Evolutionary conservation across 176 grass and related monocot species (phyloP), one percentile per base, ranked within the genome.

Genomic region (Bothriochloa decipiens): DNA sequence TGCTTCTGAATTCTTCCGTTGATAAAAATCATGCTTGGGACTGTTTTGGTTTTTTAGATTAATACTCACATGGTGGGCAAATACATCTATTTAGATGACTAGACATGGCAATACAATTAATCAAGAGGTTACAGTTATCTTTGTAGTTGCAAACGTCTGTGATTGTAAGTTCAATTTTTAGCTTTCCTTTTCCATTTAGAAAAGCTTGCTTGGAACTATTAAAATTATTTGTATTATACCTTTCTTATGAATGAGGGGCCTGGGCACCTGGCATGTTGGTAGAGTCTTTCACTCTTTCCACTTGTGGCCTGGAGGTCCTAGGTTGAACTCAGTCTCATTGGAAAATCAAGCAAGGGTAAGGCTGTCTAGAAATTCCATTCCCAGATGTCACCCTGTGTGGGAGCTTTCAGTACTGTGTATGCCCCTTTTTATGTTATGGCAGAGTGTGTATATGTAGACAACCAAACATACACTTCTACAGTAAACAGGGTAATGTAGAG

Each of bases 171-270:
- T 74, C 27, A 33, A 20, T 32, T 50, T 27, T 7, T 63, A 15
- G 2, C 35, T 41, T 41, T 1, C 3, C 15, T 46, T 43, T 76
- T 20, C 36, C 62, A 80, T 75, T 27, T 52, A 75, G 47, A 62
- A 84, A 72, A 62, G 1, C 50, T 76, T 80, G 26, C 50, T 26
- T 46, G 57, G 2, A 62, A 82, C 27, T 5, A 13, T 65, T 88
- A 78, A 23, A 60, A 14, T 18, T 42, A 36, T 73, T n/a, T 66
- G 27, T 17, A 3, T 66, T 73, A 62, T 13, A 62, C 26, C 3
- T 62, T 62, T 62, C 2, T 12, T 12, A 26, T 12, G 58, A 62
- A 62, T 62, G 58, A 26, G 25, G 58, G 58, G 58, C 12, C 58
- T 32, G 29, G 29, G 29, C 29, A 32, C 29, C 29, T 62, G n/a